Percentiles rank a stretch among this genome's conserved stretches.
phyloP scores from a whole-genome alignment of 495 filamentous ascomycete genomes.

The Neurospora tetrasperma region DNA sequence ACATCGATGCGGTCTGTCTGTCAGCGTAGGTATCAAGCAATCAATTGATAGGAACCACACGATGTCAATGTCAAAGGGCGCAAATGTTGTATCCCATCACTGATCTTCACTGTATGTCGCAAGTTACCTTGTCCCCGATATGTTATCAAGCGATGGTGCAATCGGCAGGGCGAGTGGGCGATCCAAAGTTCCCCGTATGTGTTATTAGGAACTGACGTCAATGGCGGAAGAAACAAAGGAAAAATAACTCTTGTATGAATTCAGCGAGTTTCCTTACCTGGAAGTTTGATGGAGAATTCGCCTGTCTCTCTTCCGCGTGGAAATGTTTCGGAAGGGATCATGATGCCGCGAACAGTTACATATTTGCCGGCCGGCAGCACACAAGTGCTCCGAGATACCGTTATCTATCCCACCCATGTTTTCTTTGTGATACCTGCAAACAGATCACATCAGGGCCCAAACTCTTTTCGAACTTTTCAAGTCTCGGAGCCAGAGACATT shows the following conservation, averaged over 20 bases:
- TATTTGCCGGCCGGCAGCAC: background rate
- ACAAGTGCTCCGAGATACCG: background rate
- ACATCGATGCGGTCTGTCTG: background rate
- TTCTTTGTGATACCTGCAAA: background rate
- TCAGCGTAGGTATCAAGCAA: background rate
- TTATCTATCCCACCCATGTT: background rate
- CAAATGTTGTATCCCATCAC: background rate
- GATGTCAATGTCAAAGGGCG: background rate
- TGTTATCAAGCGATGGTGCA: background rate
- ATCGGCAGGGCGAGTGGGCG: too few relatives aligned
- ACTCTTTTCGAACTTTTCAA: too few relatives aligned
- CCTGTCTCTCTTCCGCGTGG: background rate
- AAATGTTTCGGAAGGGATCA: background rate
- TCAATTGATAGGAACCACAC: background rate
- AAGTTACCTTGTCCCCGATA: too few relatives aligned
- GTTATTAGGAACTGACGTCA: too few relatives aligned
- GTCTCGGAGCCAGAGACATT: too few relatives aligned
- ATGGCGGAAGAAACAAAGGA: background rate
- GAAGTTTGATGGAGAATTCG: background rate
- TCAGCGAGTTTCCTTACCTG: background rate
- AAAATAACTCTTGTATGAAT: background rate
- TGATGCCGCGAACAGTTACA: background rate
- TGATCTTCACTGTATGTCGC: background rate
- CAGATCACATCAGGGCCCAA: background rate
- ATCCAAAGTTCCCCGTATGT: too few relatives aligned